phyloP scores from a whole-genome alignment of 352 stramenopile species.

The Phytopythium oedochilum region DNA sequence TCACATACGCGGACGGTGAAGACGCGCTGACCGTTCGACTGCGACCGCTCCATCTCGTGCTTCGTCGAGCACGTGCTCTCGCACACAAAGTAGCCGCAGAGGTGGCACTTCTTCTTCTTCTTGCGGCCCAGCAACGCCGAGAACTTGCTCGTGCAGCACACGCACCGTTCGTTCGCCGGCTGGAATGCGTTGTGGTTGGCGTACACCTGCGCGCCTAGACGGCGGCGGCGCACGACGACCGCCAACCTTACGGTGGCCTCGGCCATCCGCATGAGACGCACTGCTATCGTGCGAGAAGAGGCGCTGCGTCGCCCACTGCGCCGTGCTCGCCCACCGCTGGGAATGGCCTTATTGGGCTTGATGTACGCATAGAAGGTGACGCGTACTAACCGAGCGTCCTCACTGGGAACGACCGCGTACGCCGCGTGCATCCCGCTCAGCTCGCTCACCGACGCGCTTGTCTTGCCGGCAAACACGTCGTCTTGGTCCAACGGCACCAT shows the following conservation, averaged over 20 bases:
- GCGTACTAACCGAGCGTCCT: constrained; percentile 13
- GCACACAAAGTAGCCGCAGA: constrained; percentile 50
- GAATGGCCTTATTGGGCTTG: neutral
- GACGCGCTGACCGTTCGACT: neutral
- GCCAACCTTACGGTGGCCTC: constrained; percentile 19
- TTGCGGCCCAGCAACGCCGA: constrained; percentile 16
- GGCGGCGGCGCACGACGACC: constrained; percentile 32
- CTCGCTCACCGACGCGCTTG: constrained; percentile 13
- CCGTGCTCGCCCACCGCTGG: neutral
- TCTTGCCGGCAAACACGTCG: constrained; percentile 13
- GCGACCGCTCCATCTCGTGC: constrained; percentile 19
- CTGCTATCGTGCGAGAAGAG: constrained; percentile 16
- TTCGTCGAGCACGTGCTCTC: constrained; percentile 27
- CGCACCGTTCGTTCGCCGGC: constrained; percentile 32
- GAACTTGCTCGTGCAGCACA: constrained; percentile 31
- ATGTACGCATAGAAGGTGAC: constrained; percentile 32
- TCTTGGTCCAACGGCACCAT: constrained; percentile 20
- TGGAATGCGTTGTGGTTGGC: constrained; percentile 10
- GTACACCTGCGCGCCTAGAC: constrained; percentile 38
- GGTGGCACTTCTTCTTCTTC: constrained; percentile 33
- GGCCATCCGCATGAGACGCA: constrained; percentile 22
- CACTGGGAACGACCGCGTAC: constrained; percentile 15
- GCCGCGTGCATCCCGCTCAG: constrained; percentile 14
- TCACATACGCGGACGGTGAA: constrained; percentile 24
- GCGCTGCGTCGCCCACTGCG: neutral